Conservation (phyloP, 2,329 filamentous ascomycete genomes). For the Pleomassaria siparia region DNA sequence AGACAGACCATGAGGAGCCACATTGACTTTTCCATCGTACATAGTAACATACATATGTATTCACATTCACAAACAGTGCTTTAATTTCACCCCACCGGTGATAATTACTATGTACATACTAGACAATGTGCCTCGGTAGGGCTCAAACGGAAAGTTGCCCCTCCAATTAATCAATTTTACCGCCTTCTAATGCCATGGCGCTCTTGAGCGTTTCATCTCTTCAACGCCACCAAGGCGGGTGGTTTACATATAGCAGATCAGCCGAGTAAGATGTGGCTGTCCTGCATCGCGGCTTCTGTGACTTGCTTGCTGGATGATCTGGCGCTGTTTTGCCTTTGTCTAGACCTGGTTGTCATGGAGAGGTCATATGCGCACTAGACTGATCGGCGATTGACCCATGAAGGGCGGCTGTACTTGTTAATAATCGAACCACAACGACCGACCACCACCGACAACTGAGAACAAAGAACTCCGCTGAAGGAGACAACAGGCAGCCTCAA, state of each 20-base stretch:
- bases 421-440: neutral
- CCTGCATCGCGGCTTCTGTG: neutral
- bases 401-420: neutral
- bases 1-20: slow-evolving; percentile 5
- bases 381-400: neutral
- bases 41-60: no score
- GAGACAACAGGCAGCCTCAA: neutral
- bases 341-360: neutral
- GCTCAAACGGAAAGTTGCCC: no score
- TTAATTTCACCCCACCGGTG: no score
- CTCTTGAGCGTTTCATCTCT: slow-evolving; percentile 16
- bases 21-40: no score
- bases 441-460: neutral
- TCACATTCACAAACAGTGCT: no score
- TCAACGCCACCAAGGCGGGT: slow-evolving; percentile 9
- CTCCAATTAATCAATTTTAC: slow-evolving; percentile 14
- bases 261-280: slow-evolving; percentile 1
- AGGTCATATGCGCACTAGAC: neutral
- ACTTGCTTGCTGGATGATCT: neutral
- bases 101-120: no score
- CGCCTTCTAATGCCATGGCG: slow-evolving; percentile 10
- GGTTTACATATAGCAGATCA: slow-evolving; percentile 2
- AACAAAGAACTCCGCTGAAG: neutral
- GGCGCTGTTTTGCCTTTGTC: neutral
- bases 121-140: no score